Evolutionary conservation across 345 rosid species (phyloP).

Genomic region (Syzygium aqueum): DNA sequence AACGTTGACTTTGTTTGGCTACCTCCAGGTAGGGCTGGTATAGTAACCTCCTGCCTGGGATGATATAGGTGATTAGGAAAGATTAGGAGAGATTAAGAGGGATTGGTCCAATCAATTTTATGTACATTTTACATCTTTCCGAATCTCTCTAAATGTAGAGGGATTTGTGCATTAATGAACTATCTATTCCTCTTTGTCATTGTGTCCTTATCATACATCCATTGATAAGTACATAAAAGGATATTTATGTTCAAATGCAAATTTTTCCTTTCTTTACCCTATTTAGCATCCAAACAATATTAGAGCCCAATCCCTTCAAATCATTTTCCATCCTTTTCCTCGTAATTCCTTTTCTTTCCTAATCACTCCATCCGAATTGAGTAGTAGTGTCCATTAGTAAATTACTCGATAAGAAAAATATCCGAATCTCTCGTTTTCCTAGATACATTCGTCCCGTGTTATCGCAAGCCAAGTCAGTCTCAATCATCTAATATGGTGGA

Average conservation of each 20-base stretch:
- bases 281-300: not conserved
- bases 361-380: not conserved
- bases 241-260: not conserved
- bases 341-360: not conserved
- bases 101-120: too few relatives aligned
- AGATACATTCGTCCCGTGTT: accelerated
- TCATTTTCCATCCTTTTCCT: not conserved
- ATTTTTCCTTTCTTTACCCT: too few relatives aligned
- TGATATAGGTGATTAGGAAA: too few relatives aligned
- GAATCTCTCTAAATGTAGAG: too few relatives aligned
- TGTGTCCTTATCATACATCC: too few relatives aligned
- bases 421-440: not conserved
- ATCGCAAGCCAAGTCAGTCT: not conserved
- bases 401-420: not conserved
- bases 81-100: too few relatives aligned
- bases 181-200: too few relatives aligned
- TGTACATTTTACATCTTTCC: too few relatives aligned
- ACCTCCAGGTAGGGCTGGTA: too few relatives aligned
- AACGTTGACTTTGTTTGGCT: too few relatives aligned
- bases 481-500: not conserved
- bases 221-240: not conserved
- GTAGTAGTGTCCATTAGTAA: accelerated
- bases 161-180: too few relatives aligned
- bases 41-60: too few relatives aligned
- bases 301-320: not conserved